Percentiles rank a stretch among this genome's conserved stretches.
phyloP scores from a whole-genome alignment of 208 protist species.

The Trypanosoma avium region DNA sequence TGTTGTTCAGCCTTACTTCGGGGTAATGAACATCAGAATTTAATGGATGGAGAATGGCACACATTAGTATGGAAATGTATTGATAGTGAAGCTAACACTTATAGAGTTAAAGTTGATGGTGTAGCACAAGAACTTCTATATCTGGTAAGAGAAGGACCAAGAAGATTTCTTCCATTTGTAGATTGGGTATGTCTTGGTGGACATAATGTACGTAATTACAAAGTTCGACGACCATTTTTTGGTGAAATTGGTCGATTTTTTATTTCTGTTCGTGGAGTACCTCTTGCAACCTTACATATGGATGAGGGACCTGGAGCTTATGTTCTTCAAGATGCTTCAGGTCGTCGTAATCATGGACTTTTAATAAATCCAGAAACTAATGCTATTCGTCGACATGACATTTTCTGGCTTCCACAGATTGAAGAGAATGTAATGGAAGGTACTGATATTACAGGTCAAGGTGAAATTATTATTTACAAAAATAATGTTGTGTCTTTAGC shows the following conservation, averaged over 20 bases:
- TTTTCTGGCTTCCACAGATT: slow-evolving; percentile 69
- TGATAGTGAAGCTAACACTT: slow-evolving; percentile 86
- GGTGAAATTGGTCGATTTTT: slow-evolving; percentile 78
- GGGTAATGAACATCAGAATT: slow-evolving; percentile 75
- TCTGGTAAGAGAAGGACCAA: slow-evolving; percentile 74
- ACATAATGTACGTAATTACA: slow-evolving; percentile 88
- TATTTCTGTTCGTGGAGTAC: slow-evolving; percentile 65
- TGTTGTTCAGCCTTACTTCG: slow-evolving; percentile 83
- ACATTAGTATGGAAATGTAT: slow-evolving; percentile 85
- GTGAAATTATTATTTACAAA: slow-evolving; percentile 67
- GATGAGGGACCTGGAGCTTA: slow-evolving; percentile 82
- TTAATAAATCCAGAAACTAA: slow-evolving; percentile 63
- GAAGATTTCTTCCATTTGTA: slow-evolving; percentile 64
- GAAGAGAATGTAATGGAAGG: slow-evolving; percentile 31
- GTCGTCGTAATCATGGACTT: slow-evolving; percentile 74
- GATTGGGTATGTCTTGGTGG: slow-evolving; percentile 85
- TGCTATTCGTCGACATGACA: slow-evolving; percentile 68
- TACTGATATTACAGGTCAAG: slow-evolving; percentile 23
- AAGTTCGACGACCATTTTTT: slow-evolving; percentile 55
- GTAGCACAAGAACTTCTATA: slow-evolving; percentile 77
- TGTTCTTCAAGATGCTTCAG: slow-evolving; percentile 72
- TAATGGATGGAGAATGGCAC: slow-evolving; percentile 89
- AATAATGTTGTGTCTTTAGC: slow-evolving; percentile 84
- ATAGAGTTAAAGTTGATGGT: slow-evolving; percentile 87
- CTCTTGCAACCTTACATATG: slow-evolving; percentile 74